Evolutionary conservation across 2,329 filamentous ascomycete species (phyloP).

Genomic region (Cadophora sp.): DNA sequence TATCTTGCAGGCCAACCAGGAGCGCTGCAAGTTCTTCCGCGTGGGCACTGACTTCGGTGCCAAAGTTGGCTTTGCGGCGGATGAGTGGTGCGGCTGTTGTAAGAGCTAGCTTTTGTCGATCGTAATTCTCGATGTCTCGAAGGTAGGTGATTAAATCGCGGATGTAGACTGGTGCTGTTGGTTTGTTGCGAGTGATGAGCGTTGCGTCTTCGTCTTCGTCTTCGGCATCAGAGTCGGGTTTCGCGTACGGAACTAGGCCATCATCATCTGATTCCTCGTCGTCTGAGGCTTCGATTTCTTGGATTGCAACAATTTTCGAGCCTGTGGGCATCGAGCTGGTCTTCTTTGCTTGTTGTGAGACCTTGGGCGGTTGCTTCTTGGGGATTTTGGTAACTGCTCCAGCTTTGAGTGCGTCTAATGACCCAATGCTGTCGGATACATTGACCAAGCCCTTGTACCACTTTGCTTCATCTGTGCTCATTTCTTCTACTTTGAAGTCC

Average conservation of each 20-base stretch:
- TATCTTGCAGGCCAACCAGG: constrained; percentile 83
- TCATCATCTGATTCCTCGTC: constrained; percentile 48
- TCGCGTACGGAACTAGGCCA: constrained; percentile 75
- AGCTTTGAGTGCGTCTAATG: constrained; percentile 56
- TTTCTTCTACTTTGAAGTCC: constrained; percentile 84
- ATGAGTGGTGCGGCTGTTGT: constrained; percentile 80
- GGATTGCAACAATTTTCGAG: constrained; percentile 58
- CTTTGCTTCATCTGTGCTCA: constrained; percentile 71
- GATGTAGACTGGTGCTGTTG: constrained; percentile 87
- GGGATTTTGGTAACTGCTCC: constrained; percentile 31
- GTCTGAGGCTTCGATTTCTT: constrained; percentile 68
- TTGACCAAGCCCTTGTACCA: constrained; percentile 75
- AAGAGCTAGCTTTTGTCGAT: constrained; percentile 82
- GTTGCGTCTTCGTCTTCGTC: constrained; percentile 95
- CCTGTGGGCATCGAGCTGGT: constrained; percentile 41
- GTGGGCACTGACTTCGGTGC: constrained; percentile 86
- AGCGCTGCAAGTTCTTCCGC: constrained; percentile 79
- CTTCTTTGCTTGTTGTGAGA: constrained; percentile 43
- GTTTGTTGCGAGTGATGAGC: constrained; percentile 81
- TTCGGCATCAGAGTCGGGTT: constrained; percentile 86
- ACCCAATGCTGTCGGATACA: constrained; percentile 68
- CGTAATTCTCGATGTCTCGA: constrained; percentile 81
- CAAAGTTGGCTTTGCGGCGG: constrained; percentile 85
- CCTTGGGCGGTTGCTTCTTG: constrained; percentile 27
- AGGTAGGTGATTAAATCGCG: constrained; percentile 82